Conservation (phyloP, 768 basidiomycete genomes). For the Dioszegia hungarica region DNA sequence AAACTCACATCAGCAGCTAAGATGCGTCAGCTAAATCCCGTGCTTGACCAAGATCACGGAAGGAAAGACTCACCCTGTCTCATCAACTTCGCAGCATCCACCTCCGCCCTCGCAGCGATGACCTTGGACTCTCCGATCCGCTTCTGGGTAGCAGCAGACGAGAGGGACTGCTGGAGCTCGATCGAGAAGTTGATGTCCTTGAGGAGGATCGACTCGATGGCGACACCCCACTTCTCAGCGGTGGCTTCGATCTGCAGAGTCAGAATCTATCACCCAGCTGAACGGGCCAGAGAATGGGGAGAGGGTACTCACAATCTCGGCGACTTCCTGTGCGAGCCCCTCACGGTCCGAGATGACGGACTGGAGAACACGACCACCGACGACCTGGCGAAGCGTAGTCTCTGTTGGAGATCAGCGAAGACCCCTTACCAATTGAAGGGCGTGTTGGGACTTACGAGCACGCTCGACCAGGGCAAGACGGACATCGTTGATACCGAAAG, state of each 20-base stretch:
- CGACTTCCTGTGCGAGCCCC: slow-evolving; percentile 51
- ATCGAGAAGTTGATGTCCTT: slow-evolving; percentile 67
- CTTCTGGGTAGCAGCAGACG: slow-evolving; percentile 94
- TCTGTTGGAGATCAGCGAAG: too few relatives aligned
- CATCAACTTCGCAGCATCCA: slow-evolving; percentile 92
- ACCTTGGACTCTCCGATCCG: slow-evolving; percentile 87
- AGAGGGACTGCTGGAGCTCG: slow-evolving; percentile 84
- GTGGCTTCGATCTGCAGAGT: slow-evolving; percentile 41
- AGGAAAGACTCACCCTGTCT: slow-evolving; percentile 55
- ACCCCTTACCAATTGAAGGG: too few relatives aligned
- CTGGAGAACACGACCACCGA: slow-evolving; percentile 85
- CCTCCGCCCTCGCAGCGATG: slow-evolving; percentile 65
- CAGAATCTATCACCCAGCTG: not conserved
- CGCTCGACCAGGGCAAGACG: slow-evolving; percentile 53
- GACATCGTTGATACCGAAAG: slow-evolving; percentile 87
- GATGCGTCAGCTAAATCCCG: not conserved
- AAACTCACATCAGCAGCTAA: slow-evolving; percentile 75
- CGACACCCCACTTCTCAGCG: slow-evolving; percentile 80
- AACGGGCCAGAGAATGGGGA: not conserved
- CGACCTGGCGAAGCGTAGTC: slow-evolving; percentile 94
- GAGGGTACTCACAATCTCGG: slow-evolving; percentile 41
- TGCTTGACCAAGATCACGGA: not conserved
- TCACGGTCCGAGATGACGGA: slow-evolving; percentile 95
- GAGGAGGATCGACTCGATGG: slow-evolving; percentile 84
- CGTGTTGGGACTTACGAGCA: slow-evolving; percentile 46